A percentile compares a stretch with the other conserved stretches of the same genome.
Evolutionary conservation across 495 filamentous ascomycete species (phyloP).

Genomic region (Venustampulla echinocandica): DNA sequence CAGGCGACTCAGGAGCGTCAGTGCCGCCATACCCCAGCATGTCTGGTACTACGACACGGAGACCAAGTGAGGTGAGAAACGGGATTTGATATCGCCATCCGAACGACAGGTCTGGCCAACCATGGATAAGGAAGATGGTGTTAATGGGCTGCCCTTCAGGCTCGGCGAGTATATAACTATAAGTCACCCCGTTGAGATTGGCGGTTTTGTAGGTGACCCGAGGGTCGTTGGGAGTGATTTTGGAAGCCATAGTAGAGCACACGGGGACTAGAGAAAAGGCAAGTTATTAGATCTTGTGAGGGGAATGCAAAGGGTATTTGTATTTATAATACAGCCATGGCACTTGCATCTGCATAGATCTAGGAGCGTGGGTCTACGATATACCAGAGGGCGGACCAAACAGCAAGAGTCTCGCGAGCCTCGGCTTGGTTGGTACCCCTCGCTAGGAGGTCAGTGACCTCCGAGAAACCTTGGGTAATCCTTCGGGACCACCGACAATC

Average conservation of each 20-base stretch:
- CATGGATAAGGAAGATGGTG: slow-evolving; percentile 56
- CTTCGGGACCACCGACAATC: too few species aligned
- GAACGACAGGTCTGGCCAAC: slow-evolving; percentile 59
- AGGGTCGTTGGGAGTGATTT: slow-evolving; percentile 54
- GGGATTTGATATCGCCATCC: slow-evolving; percentile 84
- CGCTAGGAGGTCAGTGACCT: too few species aligned
- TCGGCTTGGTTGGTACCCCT: too few species aligned
- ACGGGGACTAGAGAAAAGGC: not conserved
- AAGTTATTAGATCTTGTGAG: too few species aligned
- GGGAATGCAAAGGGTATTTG: too few species aligned
- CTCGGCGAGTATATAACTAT: slow-evolving; percentile 61
- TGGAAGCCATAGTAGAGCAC: slow-evolving; percentile 42
- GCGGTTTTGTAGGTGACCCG: slow-evolving; percentile 53
- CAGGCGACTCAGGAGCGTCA: slow-evolving; percentile 43
- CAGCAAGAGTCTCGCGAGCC: too few species aligned
- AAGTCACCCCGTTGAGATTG: slow-evolving; percentile 53
- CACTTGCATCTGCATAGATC: too few species aligned
- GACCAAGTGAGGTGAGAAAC: slow-evolving; percentile 52
- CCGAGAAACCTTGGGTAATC: too few species aligned
- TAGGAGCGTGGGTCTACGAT: too few species aligned
- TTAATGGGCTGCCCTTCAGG: slow-evolving; percentile 38
- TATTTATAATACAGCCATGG: too few species aligned
- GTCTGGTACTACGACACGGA: slow-evolving; percentile 70
- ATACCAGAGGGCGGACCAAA: too few species aligned
- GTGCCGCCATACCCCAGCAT: slow-evolving; percentile 76